phyloP scores from a whole-genome alignment of 2,329 filamentous ascomycete species.

The Bipolaris victoriae region DNA sequence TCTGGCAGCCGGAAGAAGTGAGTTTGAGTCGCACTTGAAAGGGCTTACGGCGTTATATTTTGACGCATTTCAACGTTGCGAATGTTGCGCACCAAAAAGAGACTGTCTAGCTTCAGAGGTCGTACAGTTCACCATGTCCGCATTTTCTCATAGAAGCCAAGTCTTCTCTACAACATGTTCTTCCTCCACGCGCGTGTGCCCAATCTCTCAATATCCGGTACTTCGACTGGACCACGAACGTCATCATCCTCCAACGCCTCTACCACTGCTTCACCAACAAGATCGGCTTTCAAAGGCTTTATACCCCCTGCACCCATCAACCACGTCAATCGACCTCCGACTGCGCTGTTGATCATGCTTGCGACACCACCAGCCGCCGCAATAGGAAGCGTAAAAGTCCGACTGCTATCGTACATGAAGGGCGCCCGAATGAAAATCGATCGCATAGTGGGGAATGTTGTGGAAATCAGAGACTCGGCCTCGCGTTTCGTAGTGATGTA shows the following conservation, averaged over 20 bases:
- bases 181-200: constrained; percentile 86
- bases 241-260: constrained; percentile 79
- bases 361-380: constrained; percentile 78
- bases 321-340: constrained; percentile 75
- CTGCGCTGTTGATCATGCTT: constrained; percentile 75
- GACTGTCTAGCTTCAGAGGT: neutral
- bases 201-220: constrained; percentile 78
- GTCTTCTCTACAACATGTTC: constrained; percentile 71
- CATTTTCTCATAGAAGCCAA: neutral
- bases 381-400: constrained; percentile 82
- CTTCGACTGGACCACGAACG: constrained; percentile 77
- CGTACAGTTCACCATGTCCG: neutral
- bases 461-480: constrained; percentile 78
- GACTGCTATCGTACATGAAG: constrained; percentile 86
- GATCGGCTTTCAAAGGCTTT: constrained; percentile 86
- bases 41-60: neutral
- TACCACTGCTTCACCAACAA: constrained; percentile 86
- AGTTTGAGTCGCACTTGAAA: neutral
- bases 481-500: constrained; percentile 94
- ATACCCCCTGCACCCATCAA: constrained; percentile 82
- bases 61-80: neutral
- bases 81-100: neutral
- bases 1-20: constrained; percentile 67
- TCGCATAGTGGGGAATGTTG: constrained; percentile 75
- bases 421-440: constrained; percentile 82